These are phyloP conservation scores for Citrus reticulata DNA, from an alignment of 345 rosid species.

Conservation along the genomic window DNA sequence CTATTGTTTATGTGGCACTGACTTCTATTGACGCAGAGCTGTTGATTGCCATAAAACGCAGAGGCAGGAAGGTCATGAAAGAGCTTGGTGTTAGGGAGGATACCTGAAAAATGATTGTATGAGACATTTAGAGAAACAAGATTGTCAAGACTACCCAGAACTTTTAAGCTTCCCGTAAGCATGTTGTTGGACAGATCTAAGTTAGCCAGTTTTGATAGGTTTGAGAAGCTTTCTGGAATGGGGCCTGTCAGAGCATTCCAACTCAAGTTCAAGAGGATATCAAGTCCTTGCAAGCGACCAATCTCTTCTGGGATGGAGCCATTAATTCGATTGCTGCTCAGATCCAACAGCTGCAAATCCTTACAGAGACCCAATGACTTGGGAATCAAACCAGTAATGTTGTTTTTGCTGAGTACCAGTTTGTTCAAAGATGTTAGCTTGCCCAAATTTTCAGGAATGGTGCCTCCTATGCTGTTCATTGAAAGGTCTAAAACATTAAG, in stretches of 20 bases:
- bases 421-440: conserved; percentile 55
- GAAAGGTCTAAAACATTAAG: conserved; percentile 65
- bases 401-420: conserved; percentile 46
- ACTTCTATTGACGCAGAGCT: conserved; percentile 45
- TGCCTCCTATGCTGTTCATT: conserved; percentile 38
- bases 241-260: conserved; percentile 52
- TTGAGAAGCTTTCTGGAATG: conserved; percentile 51
- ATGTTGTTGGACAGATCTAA: conserved; percentile 60
- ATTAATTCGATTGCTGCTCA: conserved; percentile 47
- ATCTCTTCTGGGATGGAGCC: conserved; percentile 57
- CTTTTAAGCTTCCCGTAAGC: conserved; percentile 42
- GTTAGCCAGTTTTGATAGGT: conserved; percentile 57
- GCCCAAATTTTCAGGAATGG: conserved; percentile 48
- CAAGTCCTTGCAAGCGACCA: conserved; percentile 52
- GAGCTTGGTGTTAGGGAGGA: conserved; percentile 56
- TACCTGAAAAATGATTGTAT: conserved; percentile 55
- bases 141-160: conserved; percentile 47
- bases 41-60: conserved; percentile 46
- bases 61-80: conserved; percentile 45
- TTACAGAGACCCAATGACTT: conserved; percentile 49
- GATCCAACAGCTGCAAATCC: conserved; percentile 58
- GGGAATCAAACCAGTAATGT: conserved; percentile 53
- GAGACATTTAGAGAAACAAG: conserved; percentile 64
- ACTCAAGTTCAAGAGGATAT: conserved; percentile 64
- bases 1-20: conserved; percentile 23